phyloP scores from a whole-genome alignment of 805 yeast species.

The Komagataella mondaviorum region DNA sequence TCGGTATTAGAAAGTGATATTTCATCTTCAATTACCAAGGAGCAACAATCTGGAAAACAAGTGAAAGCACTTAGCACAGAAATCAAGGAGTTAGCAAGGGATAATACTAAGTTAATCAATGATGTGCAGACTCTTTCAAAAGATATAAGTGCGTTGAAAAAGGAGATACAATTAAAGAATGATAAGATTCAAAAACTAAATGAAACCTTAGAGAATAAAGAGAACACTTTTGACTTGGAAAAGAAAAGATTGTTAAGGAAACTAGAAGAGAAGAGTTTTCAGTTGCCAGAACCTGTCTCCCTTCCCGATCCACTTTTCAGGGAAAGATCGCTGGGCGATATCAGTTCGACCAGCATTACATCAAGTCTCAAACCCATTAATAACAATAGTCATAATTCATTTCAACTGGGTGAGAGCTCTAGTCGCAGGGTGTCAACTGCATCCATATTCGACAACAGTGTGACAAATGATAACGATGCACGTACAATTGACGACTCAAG shows the following conservation, averaged over 20 bases:
- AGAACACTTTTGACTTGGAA: conserved; percentile 16
- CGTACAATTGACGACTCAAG: conserved; percentile 17
- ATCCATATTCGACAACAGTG: neutral
- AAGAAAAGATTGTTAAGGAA: conserved; percentile 11
- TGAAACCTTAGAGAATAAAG: conserved; percentile 14
- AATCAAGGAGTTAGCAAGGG: conserved; percentile 17
- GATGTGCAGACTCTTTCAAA: conserved; percentile 8
- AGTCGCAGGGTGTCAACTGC: neutral
- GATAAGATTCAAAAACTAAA: conserved; percentile 9
- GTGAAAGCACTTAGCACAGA: conserved; percentile 20
- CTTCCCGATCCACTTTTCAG: neutral
- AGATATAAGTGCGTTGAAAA: conserved; percentile 9
- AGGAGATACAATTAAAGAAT: conserved; percentile 13
- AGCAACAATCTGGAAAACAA: conserved; percentile 14
- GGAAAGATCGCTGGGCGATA: neutral
- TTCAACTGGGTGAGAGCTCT: neutral
- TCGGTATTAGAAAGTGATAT: conserved; percentile 29
- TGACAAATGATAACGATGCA: neutral
- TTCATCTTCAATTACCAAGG: conserved; percentile 19
- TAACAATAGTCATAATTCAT: neutral
- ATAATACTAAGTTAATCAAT: conserved; percentile 13
- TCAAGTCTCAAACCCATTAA: neutral
- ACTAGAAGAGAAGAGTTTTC: conserved; percentile 7
- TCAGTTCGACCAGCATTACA: neutral
- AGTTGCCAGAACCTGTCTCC: neutral